Base-by-base conservation (phyloP, 495 filamentous ascomycete species). In the Lasiosphaeria miniovina region DNA sequence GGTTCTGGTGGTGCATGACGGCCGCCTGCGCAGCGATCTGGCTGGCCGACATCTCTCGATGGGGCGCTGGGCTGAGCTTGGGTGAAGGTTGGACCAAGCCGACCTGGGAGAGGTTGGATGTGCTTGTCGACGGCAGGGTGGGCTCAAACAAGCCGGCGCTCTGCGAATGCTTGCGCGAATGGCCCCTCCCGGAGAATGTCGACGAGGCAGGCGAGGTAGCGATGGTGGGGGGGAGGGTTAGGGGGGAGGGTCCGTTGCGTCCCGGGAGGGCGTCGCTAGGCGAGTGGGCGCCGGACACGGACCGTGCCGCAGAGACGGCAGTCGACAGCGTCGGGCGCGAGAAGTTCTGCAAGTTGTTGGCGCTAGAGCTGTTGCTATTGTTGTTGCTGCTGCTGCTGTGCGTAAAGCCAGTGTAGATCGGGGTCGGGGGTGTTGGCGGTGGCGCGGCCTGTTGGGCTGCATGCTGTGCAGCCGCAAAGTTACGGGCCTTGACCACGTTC, bases 101-200 rank as follows among this genome's bases (percentile, higher is more conserved):
- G 73, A 78, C 74, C 69, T 78, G 80, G 33, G 63, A 77, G 65
- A 73, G 78, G 82, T 66, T 76, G 83, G 84, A 68, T 0, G 73
- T 73, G 71, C 73, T 81, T 17, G 77, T 78, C n/a, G 90, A 90
- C 3, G 91, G 90, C 36, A 96, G 75, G 35, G 86, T 86, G 5
- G 93, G 89, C 72, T 97, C 92, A 66, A 96, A 97, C 75, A 91
- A 87, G 57, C 93, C 93, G 65, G 93, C 90, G 24, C 87, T 93
- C 65, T 92, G 86, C 36, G 81, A 82, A 57, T 82, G 75, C 64
- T 83, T 84, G 52, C 82, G 73, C 24, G 73, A 67, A 69, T 83
- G 81, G 46, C 74, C 71, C 48, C 63, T 63, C 9, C 63, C 55
- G 4, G 63, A 46, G 56, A 68, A 70, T 10, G 68, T 63, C 6